Evolutionary conservation across 1,139 yeast genomes (phyloP), one percentile per base, ranked within the genome.

Genomic region (Nematodospora anomalae): DNA sequence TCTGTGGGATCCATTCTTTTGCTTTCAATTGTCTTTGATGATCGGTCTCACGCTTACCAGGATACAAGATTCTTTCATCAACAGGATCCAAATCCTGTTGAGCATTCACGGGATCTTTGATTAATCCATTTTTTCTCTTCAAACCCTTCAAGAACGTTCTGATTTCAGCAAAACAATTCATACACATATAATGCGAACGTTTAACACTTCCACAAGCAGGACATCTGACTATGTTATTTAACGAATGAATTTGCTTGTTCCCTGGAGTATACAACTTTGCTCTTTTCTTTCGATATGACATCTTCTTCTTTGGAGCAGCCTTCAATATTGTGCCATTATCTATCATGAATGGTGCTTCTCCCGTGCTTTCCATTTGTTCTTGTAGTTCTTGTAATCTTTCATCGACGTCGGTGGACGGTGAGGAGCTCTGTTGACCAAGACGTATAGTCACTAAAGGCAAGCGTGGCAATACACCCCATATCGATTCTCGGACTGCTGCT

Each of bases 171-270:
- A 88, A 90, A 64, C 98, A 90, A 56, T 85, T 78, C 95, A 88
- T 88, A 63, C 98, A 90, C 58, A 90, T 73, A 39, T 89, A 80
- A 60, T 90, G 96, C 2, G 94, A 80, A 55, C 97, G 74, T 64
- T 90, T 90, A 50, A 80, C 84, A 46, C 86, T 85, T 29, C 98
- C 98, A 65, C 98, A 92, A 1, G 96, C 84, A 4, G 97, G 96
- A 60, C 98, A 92, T 57, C 95, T 77, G 46, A 84, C 87, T 51
- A 92, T 67, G 57, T 86, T 84, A 41, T 81, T 76, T 47, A 86
- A 71, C 37, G 82, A 81, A 58, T 87, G 79, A 47, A 85, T 70
- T 53, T 89, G 94, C 58, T 88, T 90, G 45, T 78, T 73, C 9
- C 89, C 95, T 3, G 96, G 90, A 11, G 87, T 85, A 51, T 85